Percentiles rank a stretch among this genome's conserved stretches.
Evolutionary conservation across 179 eudicot species (phyloP).

Genomic region (Silene noctiflora): DNA sequence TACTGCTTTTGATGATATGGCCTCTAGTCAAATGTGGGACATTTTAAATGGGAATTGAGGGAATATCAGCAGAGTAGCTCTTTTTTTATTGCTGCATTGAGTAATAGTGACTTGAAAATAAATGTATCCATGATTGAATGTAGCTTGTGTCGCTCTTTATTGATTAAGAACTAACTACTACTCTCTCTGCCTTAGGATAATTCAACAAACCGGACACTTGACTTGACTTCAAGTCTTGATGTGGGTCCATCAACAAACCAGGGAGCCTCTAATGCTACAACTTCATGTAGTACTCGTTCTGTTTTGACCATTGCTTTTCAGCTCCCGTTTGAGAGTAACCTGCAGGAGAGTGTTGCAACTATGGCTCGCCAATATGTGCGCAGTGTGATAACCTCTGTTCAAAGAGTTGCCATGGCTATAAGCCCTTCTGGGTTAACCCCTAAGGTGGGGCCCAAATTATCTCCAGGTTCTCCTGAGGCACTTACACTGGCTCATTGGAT

Average conservation of each 20-base stretch:
- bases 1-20: background rate
- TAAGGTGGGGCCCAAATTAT: conserved; percentile 31
- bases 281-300: conserved; percentile 24
- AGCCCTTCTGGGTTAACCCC: conserved; percentile 39
- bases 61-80: too few species aligned
- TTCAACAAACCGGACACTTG: conserved; percentile 33
- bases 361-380: conserved; percentile 51
- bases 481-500: conserved; percentile 53
- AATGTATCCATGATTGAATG: too few species aligned
- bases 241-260: conserved; percentile 37
- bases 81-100: too few species aligned
- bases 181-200: conserved; percentile 25
- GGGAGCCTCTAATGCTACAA: conserved; percentile 23
- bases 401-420: conserved; percentile 47
- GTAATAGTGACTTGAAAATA: too few species aligned
- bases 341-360: conserved; percentile 47
- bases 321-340: conserved; percentile 45
- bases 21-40: too few species aligned
- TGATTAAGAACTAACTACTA: too few species aligned
- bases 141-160: background rate
- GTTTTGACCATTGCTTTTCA: conserved; percentile 50
- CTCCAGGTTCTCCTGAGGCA: conserved; percentile 51
- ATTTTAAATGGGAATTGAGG: too few species aligned
- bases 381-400: conserved; percentile 48
- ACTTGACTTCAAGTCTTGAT: conserved; percentile 40